phyloP scores from a whole-genome alignment of 768 basidiomycete genomes.

The Kwoniella sp. region DNA sequence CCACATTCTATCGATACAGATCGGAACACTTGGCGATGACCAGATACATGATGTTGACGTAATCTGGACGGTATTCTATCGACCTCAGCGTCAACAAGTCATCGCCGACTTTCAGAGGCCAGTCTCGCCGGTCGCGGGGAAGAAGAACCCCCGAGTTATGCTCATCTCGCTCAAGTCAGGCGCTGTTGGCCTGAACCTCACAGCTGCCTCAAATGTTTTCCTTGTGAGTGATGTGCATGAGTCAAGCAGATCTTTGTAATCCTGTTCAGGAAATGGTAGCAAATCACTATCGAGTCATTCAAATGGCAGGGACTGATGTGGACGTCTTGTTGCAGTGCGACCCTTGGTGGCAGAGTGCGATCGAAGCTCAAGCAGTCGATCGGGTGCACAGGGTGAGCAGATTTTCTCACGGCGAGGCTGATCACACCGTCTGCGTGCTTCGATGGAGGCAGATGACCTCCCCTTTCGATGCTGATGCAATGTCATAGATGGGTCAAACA shows the following conservation, averaged over 20 bases:
- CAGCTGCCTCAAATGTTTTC: conserved; percentile 77
- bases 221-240: conserved; percentile 41
- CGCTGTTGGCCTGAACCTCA: conserved; percentile 82
- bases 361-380: conserved; percentile 49
- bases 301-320: too few relatives aligned
- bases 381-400: conserved; percentile 40
- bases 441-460: too few relatives aligned
- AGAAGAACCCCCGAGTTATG: conserved; percentile 72
- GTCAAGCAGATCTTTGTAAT: too few relatives aligned
- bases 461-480: too few relatives aligned
- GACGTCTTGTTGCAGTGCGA: too few relatives aligned
- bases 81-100: conserved; percentile 67
- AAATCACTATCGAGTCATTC: too few relatives aligned
- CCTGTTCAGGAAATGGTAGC: too few relatives aligned
- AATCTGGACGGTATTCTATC: background rate
- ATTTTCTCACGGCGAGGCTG: too few relatives aligned
- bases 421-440: too few relatives aligned
- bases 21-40: too few relatives aligned
- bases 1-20: background rate
- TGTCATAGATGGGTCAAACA: conserved; percentile 77
- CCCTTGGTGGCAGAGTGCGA: conserved; percentile 53
- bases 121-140: conserved; percentile 8
- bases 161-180: conserved; percentile 83
- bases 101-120: conserved; percentile 65
- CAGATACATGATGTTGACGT: background rate